Evolutionary conservation across 2,329 filamentous ascomycete species (phyloP).

Genomic region (Didymella pinodella): DNA sequence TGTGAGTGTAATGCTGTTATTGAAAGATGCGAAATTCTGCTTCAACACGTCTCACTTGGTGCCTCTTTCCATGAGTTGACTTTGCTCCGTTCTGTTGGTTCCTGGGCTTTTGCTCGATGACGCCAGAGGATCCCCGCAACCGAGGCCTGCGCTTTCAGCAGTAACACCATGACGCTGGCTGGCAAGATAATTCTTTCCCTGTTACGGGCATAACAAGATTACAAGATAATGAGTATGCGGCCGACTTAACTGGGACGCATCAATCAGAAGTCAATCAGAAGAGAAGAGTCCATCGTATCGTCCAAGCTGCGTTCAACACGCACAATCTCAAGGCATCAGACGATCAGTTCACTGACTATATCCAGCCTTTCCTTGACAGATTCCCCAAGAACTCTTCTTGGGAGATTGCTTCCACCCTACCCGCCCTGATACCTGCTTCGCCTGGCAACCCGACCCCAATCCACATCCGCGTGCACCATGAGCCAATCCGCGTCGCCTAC

Average conservation of each 20-base stretch:
- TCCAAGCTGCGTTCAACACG: neutral
- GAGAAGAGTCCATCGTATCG: neutral
- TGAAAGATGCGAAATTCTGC: neutral
- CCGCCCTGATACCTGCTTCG: constrained; percentile 42
- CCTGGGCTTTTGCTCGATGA: neutral
- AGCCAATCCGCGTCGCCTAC: constrained; percentile 49
- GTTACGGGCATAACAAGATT: neutral
- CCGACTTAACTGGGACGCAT: neutral
- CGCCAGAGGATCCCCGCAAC: neutral
- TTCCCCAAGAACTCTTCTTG: constrained; percentile 49
- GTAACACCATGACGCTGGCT: neutral
- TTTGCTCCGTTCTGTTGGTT: neutral
- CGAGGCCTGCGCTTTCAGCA: neutral
- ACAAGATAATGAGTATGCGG: neutral
- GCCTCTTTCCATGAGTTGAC: neutral
- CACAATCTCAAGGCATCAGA: neutral
- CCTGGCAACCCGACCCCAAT: constrained; percentile 41
- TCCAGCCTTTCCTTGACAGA: constrained; percentile 44
- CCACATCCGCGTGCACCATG: constrained; percentile 45
- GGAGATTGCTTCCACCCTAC: constrained; percentile 49
- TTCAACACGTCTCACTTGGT: neutral
- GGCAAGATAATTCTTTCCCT: neutral
- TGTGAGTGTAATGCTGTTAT: constrained; percentile 27
- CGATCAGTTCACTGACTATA: constrained; percentile 17
- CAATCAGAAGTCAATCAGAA: no score